Evolutionary conservation across 228 moss, liverwort and hornwort species (phyloP), one percentile per base, ranked within the genome.

Genomic region (Sphagnum magellanicum): DNA sequence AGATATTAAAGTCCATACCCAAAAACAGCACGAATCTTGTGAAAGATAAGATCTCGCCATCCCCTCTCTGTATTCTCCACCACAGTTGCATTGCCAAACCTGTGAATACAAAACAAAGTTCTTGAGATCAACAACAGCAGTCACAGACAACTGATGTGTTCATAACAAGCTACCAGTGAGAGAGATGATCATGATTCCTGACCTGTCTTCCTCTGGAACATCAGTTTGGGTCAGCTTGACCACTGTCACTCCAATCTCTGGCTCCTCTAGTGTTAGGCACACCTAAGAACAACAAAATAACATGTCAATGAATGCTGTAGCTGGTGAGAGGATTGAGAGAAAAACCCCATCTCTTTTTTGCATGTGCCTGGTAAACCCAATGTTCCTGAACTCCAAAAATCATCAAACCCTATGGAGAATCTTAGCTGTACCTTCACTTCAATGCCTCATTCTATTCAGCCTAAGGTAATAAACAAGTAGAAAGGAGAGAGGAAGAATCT

Each of bases 131-230:
- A 32, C 1, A 32, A 32, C 32, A 32, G 32, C 32, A 32, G 32
- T 32, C 32, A 32, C 32, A 32, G 32, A 32, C 32, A 1, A 32
- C 32, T 32, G 3, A 32, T 32, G 1, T 2, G 32, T 32, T 32
- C 32, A 32, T 5, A 9, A 16, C 4, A 16, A 17, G 14, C 47
- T 47, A 62, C 4, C 46, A 4, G 14, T 4, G 7, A 60, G 14
- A 60, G 5, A 60, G 3, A 62, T 9, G 61, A 62, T 5, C 3
- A 16, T 49, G 16, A 48, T 64, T 10, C 15, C 17, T 71, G 79
- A 93, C 97, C 93, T 98, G 81, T 98, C 98, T 76, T 98, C 98
- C 72, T 92, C 94, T 47, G 98, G 98, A 6, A 98, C 89, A 72
- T 94, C 94, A 16, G 94, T 81, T 73, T 98, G 98, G 52, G 84